These are phyloP conservation scores for Apodospora peruviana DNA, from an alignment of 495 filamentous ascomycete genomes.

Conservation along the genomic window DNA sequence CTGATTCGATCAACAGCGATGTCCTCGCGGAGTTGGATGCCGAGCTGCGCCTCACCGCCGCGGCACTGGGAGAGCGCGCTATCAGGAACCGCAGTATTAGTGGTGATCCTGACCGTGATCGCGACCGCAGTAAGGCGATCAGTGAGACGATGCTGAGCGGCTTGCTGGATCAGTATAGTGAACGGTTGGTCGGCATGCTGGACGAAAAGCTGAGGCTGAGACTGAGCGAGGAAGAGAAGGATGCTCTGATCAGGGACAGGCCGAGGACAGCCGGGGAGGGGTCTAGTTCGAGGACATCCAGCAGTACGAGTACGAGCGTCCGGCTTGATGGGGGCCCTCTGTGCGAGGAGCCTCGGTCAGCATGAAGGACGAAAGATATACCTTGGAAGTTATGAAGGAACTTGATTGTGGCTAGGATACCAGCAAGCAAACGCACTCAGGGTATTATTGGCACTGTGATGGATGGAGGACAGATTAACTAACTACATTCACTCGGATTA, in stretches of 20 bases:
- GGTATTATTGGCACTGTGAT: too few relatives aligned
- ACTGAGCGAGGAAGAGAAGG: conserved; percentile 23
- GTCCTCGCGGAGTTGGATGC: conserved; percentile 68
- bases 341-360: neutral
- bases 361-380: too few relatives aligned
- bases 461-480: too few relatives aligned
- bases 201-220: conserved; percentile 58
- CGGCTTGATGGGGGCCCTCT: neutral
- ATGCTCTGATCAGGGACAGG: conserved; percentile 15
- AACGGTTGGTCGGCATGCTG: conserved; percentile 61
- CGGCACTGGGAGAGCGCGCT: conserved; percentile 58
- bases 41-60: conserved; percentile 70
- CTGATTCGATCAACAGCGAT: conserved; percentile 57
- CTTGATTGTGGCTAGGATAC: too few relatives aligned
- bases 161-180: conserved; percentile 66
- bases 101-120: neutral
- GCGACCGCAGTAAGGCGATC: conserved; percentile 30
- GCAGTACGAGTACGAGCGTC: neutral
- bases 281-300: conserved; percentile 4
- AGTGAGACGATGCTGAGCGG: conserved; percentile 56
- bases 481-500: too few relatives aligned
- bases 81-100: conserved; percentile 31
- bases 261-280: conserved; percentile 23
- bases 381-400: too few relatives aligned
- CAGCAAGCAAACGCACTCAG: too few relatives aligned